Conservation (phyloP, 306 rosid genomes). For the Sechiopsis laciniata region DNA sequence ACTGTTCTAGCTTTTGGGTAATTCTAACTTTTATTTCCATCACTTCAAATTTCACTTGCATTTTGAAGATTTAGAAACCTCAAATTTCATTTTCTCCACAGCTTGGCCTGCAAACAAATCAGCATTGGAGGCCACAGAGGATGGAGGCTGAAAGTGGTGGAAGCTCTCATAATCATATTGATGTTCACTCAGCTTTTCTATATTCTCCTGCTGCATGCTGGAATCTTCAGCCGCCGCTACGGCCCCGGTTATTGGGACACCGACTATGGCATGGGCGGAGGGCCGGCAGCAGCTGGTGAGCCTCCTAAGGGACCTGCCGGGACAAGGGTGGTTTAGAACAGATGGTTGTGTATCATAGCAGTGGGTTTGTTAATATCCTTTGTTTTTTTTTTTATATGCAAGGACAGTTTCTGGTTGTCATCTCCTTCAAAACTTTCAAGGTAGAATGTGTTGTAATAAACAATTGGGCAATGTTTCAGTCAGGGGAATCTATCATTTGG, state of each 20-base stretch:
- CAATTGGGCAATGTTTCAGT: no score
- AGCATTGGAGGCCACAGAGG: slow-evolving; percentile 76
- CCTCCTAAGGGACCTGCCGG: slow-evolving; percentile 10
- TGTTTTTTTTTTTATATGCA: background rate
- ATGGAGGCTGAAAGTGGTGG: slow-evolving; percentile 72
- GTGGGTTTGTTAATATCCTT: background rate
- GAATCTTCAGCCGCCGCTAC: slow-evolving; percentile 62
- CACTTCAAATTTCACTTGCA: background rate
- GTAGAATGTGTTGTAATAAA: no score
- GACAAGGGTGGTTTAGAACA: slow-evolving; percentile 16
- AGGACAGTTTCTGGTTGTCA: slow-evolving; percentile 9
- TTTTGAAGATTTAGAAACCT: no score
- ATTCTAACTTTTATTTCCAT: background rate
- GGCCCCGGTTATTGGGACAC: slow-evolving; percentile 81
- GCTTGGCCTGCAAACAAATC: slow-evolving; percentile 84
- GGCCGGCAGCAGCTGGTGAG: background rate
- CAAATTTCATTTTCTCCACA: slow-evolving; percentile 7
- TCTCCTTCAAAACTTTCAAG: background rate
- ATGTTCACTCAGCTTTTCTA: slow-evolving; percentile 68
- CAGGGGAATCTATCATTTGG: no score
- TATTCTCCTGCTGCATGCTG: slow-evolving; percentile 62
- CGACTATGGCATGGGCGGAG: slow-evolving; percentile 42
- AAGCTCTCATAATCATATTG: slow-evolving; percentile 65
- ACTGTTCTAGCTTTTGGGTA: slow-evolving; percentile 68
- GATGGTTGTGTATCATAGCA: background rate